Conservation (phyloP, 2,329 filamentous ascomycete species). For the Pseudogymnoascus sp. region DNA sequence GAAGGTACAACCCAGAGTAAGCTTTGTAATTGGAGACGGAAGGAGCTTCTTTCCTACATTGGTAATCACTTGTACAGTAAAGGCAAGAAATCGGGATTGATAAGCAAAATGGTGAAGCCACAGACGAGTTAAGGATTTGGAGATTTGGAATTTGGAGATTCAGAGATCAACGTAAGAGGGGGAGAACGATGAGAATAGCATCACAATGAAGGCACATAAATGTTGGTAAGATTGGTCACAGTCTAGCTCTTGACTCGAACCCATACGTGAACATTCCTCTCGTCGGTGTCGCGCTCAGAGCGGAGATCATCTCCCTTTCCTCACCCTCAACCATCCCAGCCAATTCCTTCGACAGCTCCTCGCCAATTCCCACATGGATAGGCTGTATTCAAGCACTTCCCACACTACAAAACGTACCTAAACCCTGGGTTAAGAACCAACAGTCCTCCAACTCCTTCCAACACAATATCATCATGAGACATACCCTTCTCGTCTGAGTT, state of each 20-base stretch:
- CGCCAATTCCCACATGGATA: background rate
- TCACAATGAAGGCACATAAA: background rate
- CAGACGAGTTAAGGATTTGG: background rate
- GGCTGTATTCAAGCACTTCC: background rate
- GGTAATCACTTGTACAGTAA: background rate
- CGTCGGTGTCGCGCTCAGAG: too few species aligned
- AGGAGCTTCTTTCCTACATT: background rate
- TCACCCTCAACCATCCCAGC: background rate
- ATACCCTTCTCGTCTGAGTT: background rate
- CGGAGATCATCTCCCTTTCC: background rate
- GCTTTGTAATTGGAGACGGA: background rate
- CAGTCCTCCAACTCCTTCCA: constrained; percentile 5
- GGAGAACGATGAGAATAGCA: background rate
- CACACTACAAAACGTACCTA: constrained; percentile 13
- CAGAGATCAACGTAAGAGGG: background rate
- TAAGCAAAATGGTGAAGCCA: background rate
- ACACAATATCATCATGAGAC: constrained; percentile 12
- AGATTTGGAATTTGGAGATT: background rate
- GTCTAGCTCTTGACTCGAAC: background rate
- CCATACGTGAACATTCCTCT: background rate
- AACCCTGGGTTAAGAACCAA: constrained; percentile 15
- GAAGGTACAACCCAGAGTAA: background rate
- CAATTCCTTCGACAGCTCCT: background rate
- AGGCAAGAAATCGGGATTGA: background rate
- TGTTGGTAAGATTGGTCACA: background rate